Conservation (phyloP, 208 protist genomes). For the Acanthamoeba healyi region DNA sequence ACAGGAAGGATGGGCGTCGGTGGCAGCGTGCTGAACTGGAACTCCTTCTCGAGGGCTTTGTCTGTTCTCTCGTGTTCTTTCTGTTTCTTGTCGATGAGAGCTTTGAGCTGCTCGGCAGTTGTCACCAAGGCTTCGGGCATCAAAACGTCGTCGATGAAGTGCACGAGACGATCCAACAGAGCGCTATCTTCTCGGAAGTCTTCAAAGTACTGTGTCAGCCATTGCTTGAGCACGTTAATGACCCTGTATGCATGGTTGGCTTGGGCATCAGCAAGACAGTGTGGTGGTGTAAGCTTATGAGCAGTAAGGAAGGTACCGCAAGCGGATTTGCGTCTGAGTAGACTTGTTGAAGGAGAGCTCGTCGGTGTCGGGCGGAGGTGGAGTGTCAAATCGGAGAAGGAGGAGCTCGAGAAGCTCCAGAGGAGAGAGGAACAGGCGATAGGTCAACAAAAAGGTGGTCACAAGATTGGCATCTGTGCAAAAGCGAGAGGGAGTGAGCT, state of each 20-base stretch:
- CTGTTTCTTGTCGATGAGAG: not conserved
- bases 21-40: not conserved
- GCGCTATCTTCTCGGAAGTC: not conserved
- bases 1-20: conserved; percentile 23
- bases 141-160: conserved; percentile 32
- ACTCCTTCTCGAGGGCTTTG: not conserved
- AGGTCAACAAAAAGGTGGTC: conserved; percentile 63
- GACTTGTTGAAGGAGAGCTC: not conserved
- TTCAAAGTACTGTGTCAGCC: conserved; percentile 13
- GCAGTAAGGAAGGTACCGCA: not conserved
- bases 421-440: conserved; percentile 57
- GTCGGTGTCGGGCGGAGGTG: not conserved
- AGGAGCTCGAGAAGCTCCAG: conserved; percentile 63
- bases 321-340: conserved; percentile 15
- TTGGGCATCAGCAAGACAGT: not conserved
- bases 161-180: not conserved
- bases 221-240: conserved; percentile 25
- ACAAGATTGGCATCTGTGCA: conserved; percentile 15
- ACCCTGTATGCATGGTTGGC: not conserved
- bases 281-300: not conserved
- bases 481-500: not conserved
- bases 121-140: conserved; percentile 30
- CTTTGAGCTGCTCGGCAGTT: conserved; percentile 3
- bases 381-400: conserved; percentile 41
- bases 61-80: not conserved